These are phyloP conservation scores for Baeospora myosura DNA, from an alignment of 1,284 basidiomycete genomes.

Conservation along the genomic window DNA sequence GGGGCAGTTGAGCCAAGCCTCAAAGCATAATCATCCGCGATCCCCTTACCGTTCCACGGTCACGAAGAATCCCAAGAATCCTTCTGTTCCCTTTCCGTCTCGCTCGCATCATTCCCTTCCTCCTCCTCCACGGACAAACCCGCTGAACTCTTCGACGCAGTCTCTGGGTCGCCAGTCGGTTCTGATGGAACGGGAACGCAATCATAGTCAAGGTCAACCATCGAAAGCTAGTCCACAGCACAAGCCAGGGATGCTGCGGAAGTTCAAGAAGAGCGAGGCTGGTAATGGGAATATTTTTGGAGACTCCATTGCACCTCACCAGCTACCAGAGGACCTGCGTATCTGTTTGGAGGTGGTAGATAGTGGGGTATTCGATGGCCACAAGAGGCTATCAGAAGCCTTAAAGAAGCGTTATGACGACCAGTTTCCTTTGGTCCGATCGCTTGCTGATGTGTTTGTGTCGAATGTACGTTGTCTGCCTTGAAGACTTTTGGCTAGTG, in stretches of 20 bases:
- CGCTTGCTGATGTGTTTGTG: constrained; percentile 88
- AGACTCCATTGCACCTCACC: constrained; percentile 58
- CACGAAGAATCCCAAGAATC: constrained; percentile 31
- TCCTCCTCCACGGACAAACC: constrained; percentile 50
- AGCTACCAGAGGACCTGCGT: constrained; percentile 79
- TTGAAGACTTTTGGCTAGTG: constrained; percentile 7
- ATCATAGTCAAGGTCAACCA: constrained; percentile 37
- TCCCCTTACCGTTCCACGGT: constrained; percentile 65
- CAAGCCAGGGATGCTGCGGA: constrained; percentile 50
- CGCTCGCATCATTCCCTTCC: constrained; percentile 77
- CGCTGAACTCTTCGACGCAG: constrained; percentile 51
- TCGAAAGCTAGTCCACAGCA: constrained; percentile 23
- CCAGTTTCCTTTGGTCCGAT: constrained; percentile 86
- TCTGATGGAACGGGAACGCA: constrained; percentile 42
- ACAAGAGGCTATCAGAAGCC: constrained; percentile 74
- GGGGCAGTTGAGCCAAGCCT: constrained; percentile 27
- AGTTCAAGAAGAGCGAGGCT: constrained; percentile 58
- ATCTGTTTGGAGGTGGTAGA: constrained; percentile 82
- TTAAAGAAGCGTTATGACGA: constrained; percentile 85
- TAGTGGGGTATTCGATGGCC: constrained; percentile 79
- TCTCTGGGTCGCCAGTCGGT: constrained; percentile 61
- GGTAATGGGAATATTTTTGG: constrained; percentile 40
- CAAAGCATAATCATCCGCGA: constrained; percentile 62
- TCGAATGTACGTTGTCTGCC: constrained; percentile 63
- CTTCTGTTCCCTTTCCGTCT: constrained; percentile 65